A percentile compares a stretch with the other conserved stretches of the same genome.
phyloP scores from a whole-genome alignment of 129 eudicot genomes.

The Lactuca sativa region DNA sequence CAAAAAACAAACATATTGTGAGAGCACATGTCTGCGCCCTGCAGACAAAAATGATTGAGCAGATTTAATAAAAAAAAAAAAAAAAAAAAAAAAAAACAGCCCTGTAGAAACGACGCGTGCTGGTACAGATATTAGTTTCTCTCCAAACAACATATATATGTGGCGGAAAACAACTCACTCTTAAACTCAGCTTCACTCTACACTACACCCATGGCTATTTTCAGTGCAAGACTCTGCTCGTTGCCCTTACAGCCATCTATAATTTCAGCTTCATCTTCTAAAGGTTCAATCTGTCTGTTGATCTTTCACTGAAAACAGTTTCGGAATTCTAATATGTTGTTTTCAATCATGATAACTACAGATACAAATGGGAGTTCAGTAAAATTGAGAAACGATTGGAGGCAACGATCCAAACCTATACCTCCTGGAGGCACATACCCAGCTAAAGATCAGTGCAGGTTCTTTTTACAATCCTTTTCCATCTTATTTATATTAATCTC shows the following conservation, averaged over 20 bases:
- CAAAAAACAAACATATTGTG: no score
- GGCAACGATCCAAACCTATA: conserved; percentile 71
- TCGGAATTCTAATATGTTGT: neutral
- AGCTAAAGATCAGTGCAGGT: conserved; percentile 99
- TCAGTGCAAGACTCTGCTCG: conserved; percentile 43
- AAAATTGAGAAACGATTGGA: conserved; percentile 77
- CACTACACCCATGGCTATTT: conserved; percentile 43
- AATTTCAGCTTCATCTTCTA: conserved; percentile 45
- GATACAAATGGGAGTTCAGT: conserved; percentile 33
- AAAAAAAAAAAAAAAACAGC: no score
- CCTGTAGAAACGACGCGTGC: conserved; percentile 3
- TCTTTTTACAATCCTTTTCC: neutral
- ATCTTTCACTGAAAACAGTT: conserved; percentile 9
- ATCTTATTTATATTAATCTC: neutral
- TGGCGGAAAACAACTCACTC: conserved; percentile 24
- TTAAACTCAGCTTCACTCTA: neutral
- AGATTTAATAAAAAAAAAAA: no score
- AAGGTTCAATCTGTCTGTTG: conserved; percentile 32
- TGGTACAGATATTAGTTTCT: conserved; percentile 9
- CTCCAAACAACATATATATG: neutral
- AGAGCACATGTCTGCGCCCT: no score
- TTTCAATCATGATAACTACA: conserved; percentile 9
- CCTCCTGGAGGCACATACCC: conserved; percentile 95
- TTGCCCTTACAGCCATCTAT: conserved; percentile 36
- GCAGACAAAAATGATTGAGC: no score